These are phyloP conservation scores for Nematocida displodere DNA, from an alignment of 371 early-diverging fungal species.

Conservation along the genomic window DNA sequence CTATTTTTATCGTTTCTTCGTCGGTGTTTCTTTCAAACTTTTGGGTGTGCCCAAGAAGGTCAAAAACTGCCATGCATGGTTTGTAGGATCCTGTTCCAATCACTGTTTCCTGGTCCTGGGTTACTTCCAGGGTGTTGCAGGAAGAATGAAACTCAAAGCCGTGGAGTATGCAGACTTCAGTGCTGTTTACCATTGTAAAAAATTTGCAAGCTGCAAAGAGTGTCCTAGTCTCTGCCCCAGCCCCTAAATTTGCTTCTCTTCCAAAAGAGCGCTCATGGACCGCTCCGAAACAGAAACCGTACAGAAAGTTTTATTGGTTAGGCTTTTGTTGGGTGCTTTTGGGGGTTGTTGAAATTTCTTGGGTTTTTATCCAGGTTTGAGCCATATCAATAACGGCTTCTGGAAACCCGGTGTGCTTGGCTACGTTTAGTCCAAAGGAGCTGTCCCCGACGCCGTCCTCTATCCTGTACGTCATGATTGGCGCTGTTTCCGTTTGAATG, in stretches of 20 bases:
- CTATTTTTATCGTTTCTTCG: slow-evolving; percentile 70
- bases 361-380: no score
- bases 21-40: slow-evolving; percentile 93
- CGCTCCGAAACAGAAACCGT: background rate
- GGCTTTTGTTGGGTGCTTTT: background rate
- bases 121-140: slow-evolving; percentile 73
- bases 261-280: no score
- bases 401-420: slow-evolving; percentile 86
- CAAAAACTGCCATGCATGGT: slow-evolving; percentile 88
- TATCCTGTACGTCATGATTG: slow-evolving; percentile 62
- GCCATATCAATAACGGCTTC: slow-evolving; percentile 60
- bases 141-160: slow-evolving; percentile 90
- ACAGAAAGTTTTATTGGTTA: background rate
- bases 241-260: background rate
- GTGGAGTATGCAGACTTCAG: slow-evolving; percentile 38
- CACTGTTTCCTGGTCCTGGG: slow-evolving; percentile 75
- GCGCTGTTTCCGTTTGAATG: slow-evolving; percentile 4
- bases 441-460: slow-evolving; percentile 76
- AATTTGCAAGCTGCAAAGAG: background rate
- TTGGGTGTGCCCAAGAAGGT: slow-evolving; percentile 80
- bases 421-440: slow-evolving; percentile 95
- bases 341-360: no score
- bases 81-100: slow-evolving; percentile 93
- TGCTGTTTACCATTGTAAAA: slow-evolving; percentile 38
- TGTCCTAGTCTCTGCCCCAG: no score